These are phyloP conservation scores for Monosporascus sp. DNA, from an alignment of 2,329 filamentous ascomycete species.

Conservation along the genomic window DNA sequence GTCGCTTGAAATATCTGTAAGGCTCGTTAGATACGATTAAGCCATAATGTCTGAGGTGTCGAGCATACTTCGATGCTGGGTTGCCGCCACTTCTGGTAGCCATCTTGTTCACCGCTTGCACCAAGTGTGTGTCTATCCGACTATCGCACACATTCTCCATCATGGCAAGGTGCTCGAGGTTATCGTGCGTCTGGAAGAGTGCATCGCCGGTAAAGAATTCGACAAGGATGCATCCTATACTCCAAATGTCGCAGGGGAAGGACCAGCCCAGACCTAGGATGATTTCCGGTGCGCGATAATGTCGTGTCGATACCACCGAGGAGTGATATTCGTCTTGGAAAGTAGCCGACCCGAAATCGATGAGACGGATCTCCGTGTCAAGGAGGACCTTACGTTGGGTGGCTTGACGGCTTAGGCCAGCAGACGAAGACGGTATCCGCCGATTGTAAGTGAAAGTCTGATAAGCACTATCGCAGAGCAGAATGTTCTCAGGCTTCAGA, in stretches of 20 bases:
- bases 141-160: slow-evolving; percentile 63
- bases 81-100: slow-evolving; percentile 52
- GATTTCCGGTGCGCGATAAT: slow-evolving; percentile 66
- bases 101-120: slow-evolving; percentile 53
- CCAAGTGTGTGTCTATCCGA: slow-evolving; percentile 54
- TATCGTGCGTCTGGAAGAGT: slow-evolving; percentile 68
- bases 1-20: slow-evolving; percentile 59
- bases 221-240: slow-evolving; percentile 66
- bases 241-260: slow-evolving; percentile 69
- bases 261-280: slow-evolving; percentile 68
- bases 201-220: slow-evolving; percentile 69
- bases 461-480: slow-evolving; percentile 59
- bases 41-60: neutral
- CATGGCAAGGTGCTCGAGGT: slow-evolving; percentile 69
- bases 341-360: slow-evolving; percentile 67
- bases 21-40: slow-evolving; percentile 23
- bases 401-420: slow-evolving; percentile 54
- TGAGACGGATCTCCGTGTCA: slow-evolving; percentile 64
- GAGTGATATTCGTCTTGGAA: slow-evolving; percentile 71
- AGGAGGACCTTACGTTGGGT: slow-evolving; percentile 60
- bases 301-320: slow-evolving; percentile 64
- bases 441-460: slow-evolving; percentile 68
- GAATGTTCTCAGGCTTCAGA: slow-evolving; percentile 65
- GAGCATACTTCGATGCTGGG: slow-evolving; percentile 55
- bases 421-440: slow-evolving; percentile 62